Conservation (phyloP, 2,329 filamentous ascomycete genomes). For the Aspergillus arachidicola region DNA sequence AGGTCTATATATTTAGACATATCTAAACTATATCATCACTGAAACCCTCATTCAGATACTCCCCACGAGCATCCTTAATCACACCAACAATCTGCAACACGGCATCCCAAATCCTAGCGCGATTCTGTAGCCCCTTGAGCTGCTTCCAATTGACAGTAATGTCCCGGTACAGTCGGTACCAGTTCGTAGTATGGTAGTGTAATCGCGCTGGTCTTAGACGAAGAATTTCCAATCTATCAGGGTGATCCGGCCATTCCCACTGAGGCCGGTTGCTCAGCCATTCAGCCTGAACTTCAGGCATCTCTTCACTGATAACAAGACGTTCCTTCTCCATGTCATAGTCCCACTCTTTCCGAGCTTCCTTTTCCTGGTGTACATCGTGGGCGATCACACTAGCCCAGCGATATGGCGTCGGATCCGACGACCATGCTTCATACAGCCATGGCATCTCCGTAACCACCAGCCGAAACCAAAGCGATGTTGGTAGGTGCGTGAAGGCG, state of each 20-base stretch:
- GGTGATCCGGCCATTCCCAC: background rate
- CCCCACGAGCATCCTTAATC: background rate
- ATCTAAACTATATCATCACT: background rate
- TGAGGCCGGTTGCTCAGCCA: background rate
- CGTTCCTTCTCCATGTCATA: background rate
- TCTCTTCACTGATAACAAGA: background rate
- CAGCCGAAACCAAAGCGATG: background rate
- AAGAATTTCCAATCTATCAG: background rate
- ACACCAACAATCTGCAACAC: background rate
- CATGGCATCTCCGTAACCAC: background rate
- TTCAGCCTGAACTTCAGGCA: background rate
- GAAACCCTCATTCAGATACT: too few species aligned
- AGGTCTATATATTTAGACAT: fast-evolving
- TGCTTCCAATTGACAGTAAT: background rate
- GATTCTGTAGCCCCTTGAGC: background rate
- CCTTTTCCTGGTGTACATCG: background rate
- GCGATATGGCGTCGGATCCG: background rate
- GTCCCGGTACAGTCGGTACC: background rate
- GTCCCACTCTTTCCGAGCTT: background rate
- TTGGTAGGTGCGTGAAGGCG: background rate
- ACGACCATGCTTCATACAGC: background rate
- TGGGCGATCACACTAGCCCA: background rate
- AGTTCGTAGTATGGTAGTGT: background rate
- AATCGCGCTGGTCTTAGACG: background rate
- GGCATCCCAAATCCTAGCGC: background rate